Conservation (phyloP, 208 protist genomes). For the Leishmania arabica region DNA sequence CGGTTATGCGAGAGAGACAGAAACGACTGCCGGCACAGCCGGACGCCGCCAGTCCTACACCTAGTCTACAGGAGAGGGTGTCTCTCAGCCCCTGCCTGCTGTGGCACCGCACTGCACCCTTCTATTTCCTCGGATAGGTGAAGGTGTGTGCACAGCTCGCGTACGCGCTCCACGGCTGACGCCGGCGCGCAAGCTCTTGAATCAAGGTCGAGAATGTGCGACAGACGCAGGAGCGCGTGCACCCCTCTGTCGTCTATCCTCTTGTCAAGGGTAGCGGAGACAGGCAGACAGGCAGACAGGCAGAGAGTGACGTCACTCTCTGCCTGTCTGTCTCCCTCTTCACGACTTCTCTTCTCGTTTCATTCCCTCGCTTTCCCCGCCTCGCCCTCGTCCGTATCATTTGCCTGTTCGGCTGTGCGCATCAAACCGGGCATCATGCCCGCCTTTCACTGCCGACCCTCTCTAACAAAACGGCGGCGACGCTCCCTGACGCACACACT, state of each 20-base stretch:
- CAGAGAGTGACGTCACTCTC: too few species aligned
- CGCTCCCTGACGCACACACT: background rate
- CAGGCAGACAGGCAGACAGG: too few species aligned
- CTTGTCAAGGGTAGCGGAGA: background rate
- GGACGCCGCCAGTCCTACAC: background rate
- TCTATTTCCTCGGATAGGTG: background rate
- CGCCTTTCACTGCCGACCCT: background rate
- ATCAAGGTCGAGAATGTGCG: background rate
- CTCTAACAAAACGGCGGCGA: background rate
- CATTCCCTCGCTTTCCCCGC: background rate
- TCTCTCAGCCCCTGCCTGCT: background rate
- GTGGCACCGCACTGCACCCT: background rate
- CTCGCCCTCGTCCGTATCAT: background rate
- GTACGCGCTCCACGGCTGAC: background rate
- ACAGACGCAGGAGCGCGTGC: background rate
- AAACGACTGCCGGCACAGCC: background rate
- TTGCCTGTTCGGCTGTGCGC: too few species aligned
- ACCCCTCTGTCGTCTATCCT: background rate
- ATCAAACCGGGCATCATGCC: background rate
- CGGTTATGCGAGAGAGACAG: background rate
- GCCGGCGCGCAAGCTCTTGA: background rate
- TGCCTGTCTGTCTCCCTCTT: too few species aligned
- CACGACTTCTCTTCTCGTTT: background rate
- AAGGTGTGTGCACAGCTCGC: background rate
- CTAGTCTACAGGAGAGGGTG: too few species aligned